phyloP scores from a whole-genome alignment of 768 basidiomycete genomes.

The Tylopilus sp. region DNA sequence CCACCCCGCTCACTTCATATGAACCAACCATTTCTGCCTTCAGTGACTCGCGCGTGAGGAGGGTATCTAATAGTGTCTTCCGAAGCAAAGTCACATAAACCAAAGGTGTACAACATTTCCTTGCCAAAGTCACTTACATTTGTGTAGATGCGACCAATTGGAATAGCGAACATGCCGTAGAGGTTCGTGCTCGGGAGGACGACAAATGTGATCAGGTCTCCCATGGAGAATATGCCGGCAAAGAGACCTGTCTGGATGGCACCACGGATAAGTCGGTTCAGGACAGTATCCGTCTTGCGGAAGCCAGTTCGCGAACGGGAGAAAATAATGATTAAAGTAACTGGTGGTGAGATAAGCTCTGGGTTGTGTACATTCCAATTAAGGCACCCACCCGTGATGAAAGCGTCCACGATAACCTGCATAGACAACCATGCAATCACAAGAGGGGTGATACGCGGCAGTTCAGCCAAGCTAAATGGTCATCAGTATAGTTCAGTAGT shows the following conservation, averaged over 20 bases:
- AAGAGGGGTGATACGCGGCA: conserved; percentile 37
- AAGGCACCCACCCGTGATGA: conserved; percentile 38
- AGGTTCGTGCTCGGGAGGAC: conserved; percentile 28
- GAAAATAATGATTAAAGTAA: not conserved
- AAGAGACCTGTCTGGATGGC: not conserved
- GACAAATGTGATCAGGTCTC: conserved; percentile 20
- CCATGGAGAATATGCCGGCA: not conserved
- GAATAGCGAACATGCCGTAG: conserved; percentile 28
- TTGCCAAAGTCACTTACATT: conserved; percentile 21
- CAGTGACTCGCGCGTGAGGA: not conserved
- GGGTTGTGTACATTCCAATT: too few relatives aligned
- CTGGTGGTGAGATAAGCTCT: not conserved
- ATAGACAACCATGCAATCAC: conserved; percentile 48
- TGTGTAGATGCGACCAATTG: conserved; percentile 42
- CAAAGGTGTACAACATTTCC: not conserved
- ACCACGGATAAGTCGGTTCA: conserved; percentile 2
- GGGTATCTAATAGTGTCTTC: not conserved
- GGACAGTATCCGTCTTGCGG: not conserved
- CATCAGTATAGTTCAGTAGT: not conserved
- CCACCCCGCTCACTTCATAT: not conserved
- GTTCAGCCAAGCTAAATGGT: conserved; percentile 35
- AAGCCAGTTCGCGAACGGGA: not conserved
- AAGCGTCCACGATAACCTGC: conserved; percentile 41
- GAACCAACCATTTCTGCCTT: too few relatives aligned
- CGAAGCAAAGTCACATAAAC: not conserved